These are phyloP conservation scores for Pseudoneurospora amorphoporcata DNA, from an alignment of 495 filamentous ascomycete genomes.

Conservation along the genomic window DNA sequence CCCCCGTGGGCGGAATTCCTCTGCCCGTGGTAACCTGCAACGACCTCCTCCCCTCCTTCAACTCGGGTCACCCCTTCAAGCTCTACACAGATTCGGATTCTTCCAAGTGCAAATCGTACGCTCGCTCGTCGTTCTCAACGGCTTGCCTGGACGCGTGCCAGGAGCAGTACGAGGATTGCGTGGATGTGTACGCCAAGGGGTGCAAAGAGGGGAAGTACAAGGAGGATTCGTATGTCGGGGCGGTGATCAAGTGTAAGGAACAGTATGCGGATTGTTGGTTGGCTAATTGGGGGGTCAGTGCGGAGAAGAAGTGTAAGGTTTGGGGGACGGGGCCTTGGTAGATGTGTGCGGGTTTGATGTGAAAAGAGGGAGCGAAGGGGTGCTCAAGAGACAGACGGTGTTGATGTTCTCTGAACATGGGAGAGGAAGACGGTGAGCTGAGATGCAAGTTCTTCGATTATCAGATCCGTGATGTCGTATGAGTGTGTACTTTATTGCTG, in stretches of 20 bases:
- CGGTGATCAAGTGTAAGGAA: conserved; percentile 8
- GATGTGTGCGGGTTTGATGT: background rate
- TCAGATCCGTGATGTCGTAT: background rate
- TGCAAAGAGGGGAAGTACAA: conserved; percentile 31
- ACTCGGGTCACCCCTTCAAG: conserved; percentile 31
- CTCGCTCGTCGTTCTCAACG: conserved; percentile 11
- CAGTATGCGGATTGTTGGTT: conserved; percentile 1
- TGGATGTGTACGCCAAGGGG: conserved; percentile 32
- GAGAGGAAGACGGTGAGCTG: background rate
- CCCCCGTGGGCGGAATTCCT: conserved; percentile 38
- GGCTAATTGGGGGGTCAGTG: conserved; percentile 6
- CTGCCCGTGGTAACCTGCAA: conserved; percentile 42
- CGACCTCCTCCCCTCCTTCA: conserved; percentile 18
- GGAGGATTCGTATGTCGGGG: conserved; percentile 3
- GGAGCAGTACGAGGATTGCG: conserved; percentile 36
- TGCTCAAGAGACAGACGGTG: background rate
- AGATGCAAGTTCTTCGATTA: background rate
- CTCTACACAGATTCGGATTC: conserved; percentile 29
- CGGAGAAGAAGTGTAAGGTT: conserved; percentile 15
- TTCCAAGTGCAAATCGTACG: conserved; percentile 28
- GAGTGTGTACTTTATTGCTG: background rate
- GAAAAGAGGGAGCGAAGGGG: background rate
- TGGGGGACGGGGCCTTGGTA: conserved; percentile 2
- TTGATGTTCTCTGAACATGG: background rate
- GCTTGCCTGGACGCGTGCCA: conserved; percentile 41